Percentiles rank a stretch among this genome's conserved stretches.
These are phyloP conservation scores for Neofusicoccum sp. DNA, from an alignment of 2,329 filamentous ascomycete genomes.

Conservation along the genomic window DNA sequence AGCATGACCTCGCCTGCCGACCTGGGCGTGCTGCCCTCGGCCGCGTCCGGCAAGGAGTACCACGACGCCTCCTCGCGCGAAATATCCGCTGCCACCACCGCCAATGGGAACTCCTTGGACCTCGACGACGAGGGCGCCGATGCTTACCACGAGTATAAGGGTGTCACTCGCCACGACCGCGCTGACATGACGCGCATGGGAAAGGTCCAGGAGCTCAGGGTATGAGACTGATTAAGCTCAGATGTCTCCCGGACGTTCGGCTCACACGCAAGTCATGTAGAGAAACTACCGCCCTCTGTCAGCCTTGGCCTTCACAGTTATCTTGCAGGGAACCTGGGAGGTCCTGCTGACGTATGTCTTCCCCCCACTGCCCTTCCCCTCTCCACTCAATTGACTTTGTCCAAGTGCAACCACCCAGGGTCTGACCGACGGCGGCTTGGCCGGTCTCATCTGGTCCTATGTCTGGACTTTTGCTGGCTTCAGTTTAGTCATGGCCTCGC, in stretches of 20 bases:
- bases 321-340: slow-evolving; percentile 60
- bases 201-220: slow-evolving; percentile 53
- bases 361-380: too few species aligned
- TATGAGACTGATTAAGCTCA: slow-evolving; percentile 21
- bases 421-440: slow-evolving; percentile 22
- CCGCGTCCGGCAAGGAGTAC: neutral
- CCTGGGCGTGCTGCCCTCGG: neutral
- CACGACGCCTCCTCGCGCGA: neutral
- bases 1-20: neutral
- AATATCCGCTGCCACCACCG: neutral
- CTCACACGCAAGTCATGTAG: slow-evolving; percentile 27
- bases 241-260: neutral
- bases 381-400: neutral
- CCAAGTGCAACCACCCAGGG: slow-evolving; percentile 19
- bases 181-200: slow-evolving; percentile 53
- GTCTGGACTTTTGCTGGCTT: slow-evolving; percentile 39
- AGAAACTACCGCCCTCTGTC: slow-evolving; percentile 55
- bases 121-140: slow-evolving; percentile 3
- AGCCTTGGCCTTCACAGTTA: slow-evolving; percentile 56
- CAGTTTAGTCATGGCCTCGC: slow-evolving; percentile 24
- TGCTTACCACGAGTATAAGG: slow-evolving; percentile 5
- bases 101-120: neutral
- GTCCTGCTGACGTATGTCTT: slow-evolving; percentile 42
- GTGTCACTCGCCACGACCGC: slow-evolving; percentile 20
- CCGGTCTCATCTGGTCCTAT: slow-evolving; percentile 31